Evolutionary conservation across 139 green algal genomes (phyloP).

Genomic region (Chlorokybus atmophyticus): DNA sequence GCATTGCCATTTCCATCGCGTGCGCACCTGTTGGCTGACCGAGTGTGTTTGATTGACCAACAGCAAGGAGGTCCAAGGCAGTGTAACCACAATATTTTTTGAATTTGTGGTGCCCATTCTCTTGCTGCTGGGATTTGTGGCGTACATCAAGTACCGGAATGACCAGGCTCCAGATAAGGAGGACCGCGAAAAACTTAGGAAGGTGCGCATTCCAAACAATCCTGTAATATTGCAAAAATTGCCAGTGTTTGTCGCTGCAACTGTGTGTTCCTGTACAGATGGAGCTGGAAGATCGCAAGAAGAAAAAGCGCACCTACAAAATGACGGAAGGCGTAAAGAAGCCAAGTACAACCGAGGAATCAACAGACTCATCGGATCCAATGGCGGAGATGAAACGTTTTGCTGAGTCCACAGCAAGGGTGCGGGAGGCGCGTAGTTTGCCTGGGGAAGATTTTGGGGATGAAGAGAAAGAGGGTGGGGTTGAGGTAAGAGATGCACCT

Average conservation of each 20-base stretch:
- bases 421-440: neutral
- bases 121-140: neutral
- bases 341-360: too few relatives aligned
- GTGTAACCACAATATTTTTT: neutral
- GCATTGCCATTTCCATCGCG: too few relatives aligned
- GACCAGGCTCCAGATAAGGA: neutral
- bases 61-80: neutral
- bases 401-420: neutral
- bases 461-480: conserved; percentile 1
- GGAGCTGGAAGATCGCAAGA: neutral
- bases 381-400: too few relatives aligned
- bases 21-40: too few relatives aligned
- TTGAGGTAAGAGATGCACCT: conserved; percentile 1
- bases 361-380: too few relatives aligned
- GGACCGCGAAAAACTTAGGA: too few relatives aligned
- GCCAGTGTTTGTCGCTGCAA: too few relatives aligned
- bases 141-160: neutral
- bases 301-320: conserved; percentile 5
- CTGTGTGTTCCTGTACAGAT: too few relatives aligned
- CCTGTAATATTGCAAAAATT: too few relatives aligned
- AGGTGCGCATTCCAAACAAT: too few relatives aligned
- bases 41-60: too few relatives aligned
- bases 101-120: neutral
- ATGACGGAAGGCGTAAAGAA: neutral
- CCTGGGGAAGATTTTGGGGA: neutral